Evolutionary conservation across 164 flowering plant genomes (phyloP).

Genomic region (Magnolia kwangsiensis): DNA sequence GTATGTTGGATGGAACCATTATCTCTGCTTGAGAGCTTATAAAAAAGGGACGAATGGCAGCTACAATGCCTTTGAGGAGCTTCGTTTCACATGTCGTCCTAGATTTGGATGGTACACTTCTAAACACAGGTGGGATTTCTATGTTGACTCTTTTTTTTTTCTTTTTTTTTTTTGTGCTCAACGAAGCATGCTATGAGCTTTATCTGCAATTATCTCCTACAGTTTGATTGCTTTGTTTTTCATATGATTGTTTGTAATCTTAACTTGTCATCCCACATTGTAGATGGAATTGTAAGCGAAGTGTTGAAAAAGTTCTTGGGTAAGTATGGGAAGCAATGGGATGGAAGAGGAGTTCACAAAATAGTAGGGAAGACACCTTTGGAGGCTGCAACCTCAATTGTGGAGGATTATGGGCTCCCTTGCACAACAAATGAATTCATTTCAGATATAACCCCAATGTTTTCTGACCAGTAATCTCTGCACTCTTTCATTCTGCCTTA

Average conservation of each 20-base stretch:
- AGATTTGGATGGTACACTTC: slow-evolving; percentile 92
- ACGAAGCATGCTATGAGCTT: neutral
- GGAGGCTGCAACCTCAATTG: slow-evolving; percentile 66
- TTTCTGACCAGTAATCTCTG: slow-evolving; percentile 55
- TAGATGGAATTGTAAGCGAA: slow-evolving; percentile 73
- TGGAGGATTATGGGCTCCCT: slow-evolving; percentile 82
- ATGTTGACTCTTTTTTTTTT: neutral
- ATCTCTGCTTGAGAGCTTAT: neutral
- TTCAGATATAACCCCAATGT: slow-evolving; percentile 60
- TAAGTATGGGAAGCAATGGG: slow-evolving; percentile 85
- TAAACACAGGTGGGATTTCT: slow-evolving; percentile 64
- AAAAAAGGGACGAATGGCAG: slow-evolving; percentile 21
- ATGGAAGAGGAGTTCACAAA: slow-evolving; percentile 54
- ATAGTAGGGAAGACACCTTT: slow-evolving; percentile 67
- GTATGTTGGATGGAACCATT: slow-evolving; percentile 1
- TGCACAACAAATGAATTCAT: slow-evolving; percentile 56
- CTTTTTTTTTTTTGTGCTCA: neutral
- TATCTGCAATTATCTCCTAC: neutral
- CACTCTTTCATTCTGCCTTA: neutral
- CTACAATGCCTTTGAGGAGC: slow-evolving; percentile 46
- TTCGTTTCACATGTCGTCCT: slow-evolving; percentile 65
- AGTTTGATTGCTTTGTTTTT: neutral
- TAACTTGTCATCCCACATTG: slow-evolving; percentile 7
- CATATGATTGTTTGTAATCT: neutral
- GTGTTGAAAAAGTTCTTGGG: slow-evolving; percentile 52